These are phyloP conservation scores for Phytopythium sindhum DNA, from an alignment of 352 stramenopile species.

Conservation along the genomic window DNA sequence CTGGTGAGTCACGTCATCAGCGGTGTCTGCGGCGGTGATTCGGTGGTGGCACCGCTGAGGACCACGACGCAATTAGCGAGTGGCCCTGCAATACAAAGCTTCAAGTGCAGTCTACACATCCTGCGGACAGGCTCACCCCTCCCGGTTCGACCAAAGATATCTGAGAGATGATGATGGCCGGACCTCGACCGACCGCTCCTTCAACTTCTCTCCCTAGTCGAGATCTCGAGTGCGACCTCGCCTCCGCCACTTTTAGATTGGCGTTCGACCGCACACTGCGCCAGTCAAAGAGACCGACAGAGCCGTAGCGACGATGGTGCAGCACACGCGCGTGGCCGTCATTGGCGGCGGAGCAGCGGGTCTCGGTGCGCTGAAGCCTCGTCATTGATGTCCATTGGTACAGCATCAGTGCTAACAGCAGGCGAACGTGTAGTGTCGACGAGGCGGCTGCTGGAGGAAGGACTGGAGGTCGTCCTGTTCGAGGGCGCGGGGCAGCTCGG, in stretches of 20 bases:
- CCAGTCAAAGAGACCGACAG: background rate
- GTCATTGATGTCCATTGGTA: background rate
- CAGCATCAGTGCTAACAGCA: background rate
- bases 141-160: too few relatives aligned
- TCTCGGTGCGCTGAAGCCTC: slow-evolving; percentile 47
- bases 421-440: slow-evolving; percentile 44
- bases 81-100: background rate
- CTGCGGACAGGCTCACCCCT: too few relatives aligned
- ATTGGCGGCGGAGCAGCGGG: slow-evolving; percentile 68
- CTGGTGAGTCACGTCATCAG: background rate
- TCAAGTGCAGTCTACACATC: background rate
- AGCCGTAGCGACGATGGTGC: background rate
- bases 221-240: background rate
- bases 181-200: too few relatives aligned
- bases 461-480: slow-evolving; percentile 67
- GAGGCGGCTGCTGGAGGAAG: slow-evolving; percentile 55
- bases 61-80: background rate
- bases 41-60: background rate
- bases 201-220: background rate
- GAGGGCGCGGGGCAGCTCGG: slow-evolving; percentile 56
- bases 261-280: too few relatives aligned
- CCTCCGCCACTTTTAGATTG: background rate
- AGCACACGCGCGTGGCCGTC: slow-evolving; percentile 48
- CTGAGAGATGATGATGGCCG: too few relatives aligned
- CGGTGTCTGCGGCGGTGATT: background rate